Evolutionary conservation across 2,329 filamentous ascomycete species (phyloP).

Genomic region (Myriosclerotinia curreyana): DNA sequence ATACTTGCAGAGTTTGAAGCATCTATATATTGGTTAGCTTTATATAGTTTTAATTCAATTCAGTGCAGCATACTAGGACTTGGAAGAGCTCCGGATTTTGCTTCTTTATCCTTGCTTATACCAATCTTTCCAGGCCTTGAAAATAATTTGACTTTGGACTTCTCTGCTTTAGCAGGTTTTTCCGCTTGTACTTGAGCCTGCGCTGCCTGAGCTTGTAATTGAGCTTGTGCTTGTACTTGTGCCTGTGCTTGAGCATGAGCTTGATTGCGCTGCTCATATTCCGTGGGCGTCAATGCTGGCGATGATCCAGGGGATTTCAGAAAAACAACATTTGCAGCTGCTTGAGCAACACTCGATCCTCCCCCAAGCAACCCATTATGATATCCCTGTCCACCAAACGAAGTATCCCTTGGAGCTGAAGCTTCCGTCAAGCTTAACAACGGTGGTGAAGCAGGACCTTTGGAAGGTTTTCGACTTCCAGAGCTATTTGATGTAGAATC

Average conservation of each 20-base stretch:
- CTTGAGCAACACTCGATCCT: slow-evolving; percentile 63
- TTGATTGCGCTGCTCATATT: slow-evolving; percentile 38
- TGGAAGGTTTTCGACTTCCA: slow-evolving; percentile 33
- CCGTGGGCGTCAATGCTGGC: slow-evolving; percentile 36
- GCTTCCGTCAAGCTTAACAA: slow-evolving; percentile 63
- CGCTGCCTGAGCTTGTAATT: not conserved
- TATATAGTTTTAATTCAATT: slow-evolving; percentile 53
- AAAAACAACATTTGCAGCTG: slow-evolving; percentile 72
- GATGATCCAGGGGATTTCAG: slow-evolving; percentile 47
- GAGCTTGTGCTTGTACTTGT: not conserved
- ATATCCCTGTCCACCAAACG: slow-evolving; percentile 50
- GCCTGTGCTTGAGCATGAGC: not conserved
- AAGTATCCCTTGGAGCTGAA: slow-evolving; percentile 57
- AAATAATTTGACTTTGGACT: slow-evolving; percentile 79
- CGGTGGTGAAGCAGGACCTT: slow-evolving; percentile 58
- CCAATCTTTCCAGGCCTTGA: slow-evolving; percentile 73
- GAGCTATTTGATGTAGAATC: slow-evolving; percentile 30
- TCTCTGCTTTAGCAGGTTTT: slow-evolving; percentile 61
- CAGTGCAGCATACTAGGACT: slow-evolving; percentile 60
- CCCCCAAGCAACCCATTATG: slow-evolving; percentile 61
- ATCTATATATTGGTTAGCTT: slow-evolving; percentile 9
- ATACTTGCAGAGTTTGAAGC: slow-evolving; percentile 55
- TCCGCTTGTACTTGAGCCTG: slow-evolving; percentile 44
- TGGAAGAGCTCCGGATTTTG: slow-evolving; percentile 63
- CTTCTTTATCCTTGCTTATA: slow-evolving; percentile 61